Base-by-base conservation (phyloP, 345 rosid species). In the Eutrema japonicum region DNA sequence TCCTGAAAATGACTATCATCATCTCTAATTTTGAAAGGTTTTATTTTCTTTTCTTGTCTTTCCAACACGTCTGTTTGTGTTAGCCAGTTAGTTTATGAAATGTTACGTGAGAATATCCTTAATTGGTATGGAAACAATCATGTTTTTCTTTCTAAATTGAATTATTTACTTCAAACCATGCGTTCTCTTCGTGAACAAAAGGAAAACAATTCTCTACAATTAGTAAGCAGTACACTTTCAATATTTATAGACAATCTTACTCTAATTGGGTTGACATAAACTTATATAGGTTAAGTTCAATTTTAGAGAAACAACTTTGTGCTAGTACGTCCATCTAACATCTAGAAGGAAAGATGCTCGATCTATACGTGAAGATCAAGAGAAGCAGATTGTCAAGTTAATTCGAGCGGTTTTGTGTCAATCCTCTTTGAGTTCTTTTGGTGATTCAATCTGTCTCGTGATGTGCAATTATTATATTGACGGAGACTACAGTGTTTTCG, bases 381-480 rank as follows among this genome's bases (percentile, higher is more conserved):
- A 22, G 26, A 22, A 22, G 26, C 26, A 22, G 26, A 22, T 22
- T 22, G 26, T 22, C 26, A 22, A 22, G 26, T 22, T 22, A 22
- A 22, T 22, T 22, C 26, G 26, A 75, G 77, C 79, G 68, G 79
- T 42, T 48, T 81, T 78, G 69, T 84, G 73, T 77, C 60, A 56
- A 52, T 81, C 89, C 16, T 90, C 91, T 81, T 87, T 88, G 5
- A 89, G 96, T 73, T 94, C 97, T 62, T 91, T 91, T 60, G 86
- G 91, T 62, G 84, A 83, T 53, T 81, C 91, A 4, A 36, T 63
- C 16, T 83, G 86, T 49, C 45, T 70, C 57, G 74, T 63, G 48
- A 49, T 37, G 88, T 22, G 26, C 26, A 22, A 22, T 22, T 22
- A 22, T 2, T 22, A 22, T 22, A 2, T 22, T 22, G 26, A 22